These are phyloP conservation scores for Podila epigama DNA, from an alignment of 192 early-diverging fungal genomes.

Conservation along the genomic window DNA sequence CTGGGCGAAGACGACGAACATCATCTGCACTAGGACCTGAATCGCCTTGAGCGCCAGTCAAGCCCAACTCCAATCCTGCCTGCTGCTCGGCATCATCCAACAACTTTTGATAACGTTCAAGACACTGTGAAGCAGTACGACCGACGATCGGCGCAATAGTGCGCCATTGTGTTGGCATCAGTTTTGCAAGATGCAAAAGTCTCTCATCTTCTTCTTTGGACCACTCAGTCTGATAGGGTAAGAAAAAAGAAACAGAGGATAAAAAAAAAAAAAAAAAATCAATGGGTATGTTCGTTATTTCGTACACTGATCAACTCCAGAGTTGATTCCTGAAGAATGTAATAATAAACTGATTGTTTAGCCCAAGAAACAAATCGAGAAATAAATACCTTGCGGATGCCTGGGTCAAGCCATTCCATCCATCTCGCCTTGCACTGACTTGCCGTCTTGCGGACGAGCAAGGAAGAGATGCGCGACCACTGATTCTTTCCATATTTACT, in stretches of 20 bases:
- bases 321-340: neutral
- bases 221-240: slow-evolving; percentile 98
- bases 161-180: slow-evolving; percentile 99
- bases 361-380: neutral
- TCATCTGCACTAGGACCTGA: slow-evolving; percentile 84
- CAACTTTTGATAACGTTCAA: slow-evolving; percentile 94
- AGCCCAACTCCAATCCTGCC: slow-evolving; percentile 69
- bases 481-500: slow-evolving; percentile 99
- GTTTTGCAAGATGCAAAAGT: slow-evolving; percentile 93
- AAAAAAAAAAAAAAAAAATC: neutral
- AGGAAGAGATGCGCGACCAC: slow-evolving; percentile 97
- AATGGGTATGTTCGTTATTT: neutral
- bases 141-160: slow-evolving; percentile 99
- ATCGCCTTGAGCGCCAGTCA: slow-evolving; percentile 73
- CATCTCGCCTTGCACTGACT: slow-evolving; percentile 99
- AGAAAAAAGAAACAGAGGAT: neutral
- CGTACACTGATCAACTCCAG: neutral
- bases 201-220: slow-evolving; percentile 99
- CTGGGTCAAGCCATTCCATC: slow-evolving; percentile 99
- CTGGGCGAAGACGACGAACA: slow-evolving; percentile 85
- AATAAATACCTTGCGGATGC: slow-evolving; percentile 86
- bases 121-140: slow-evolving; percentile 93
- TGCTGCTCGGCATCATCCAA: slow-evolving; percentile 95
- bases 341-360: neutral
- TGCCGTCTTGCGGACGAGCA: slow-evolving; percentile 93